A percentile compares a stretch with the other conserved stretches of the same genome.
Evolutionary conservation across 1,139 yeast species (phyloP).

Genomic region (Hanseniaspora gamundiae): DNA sequence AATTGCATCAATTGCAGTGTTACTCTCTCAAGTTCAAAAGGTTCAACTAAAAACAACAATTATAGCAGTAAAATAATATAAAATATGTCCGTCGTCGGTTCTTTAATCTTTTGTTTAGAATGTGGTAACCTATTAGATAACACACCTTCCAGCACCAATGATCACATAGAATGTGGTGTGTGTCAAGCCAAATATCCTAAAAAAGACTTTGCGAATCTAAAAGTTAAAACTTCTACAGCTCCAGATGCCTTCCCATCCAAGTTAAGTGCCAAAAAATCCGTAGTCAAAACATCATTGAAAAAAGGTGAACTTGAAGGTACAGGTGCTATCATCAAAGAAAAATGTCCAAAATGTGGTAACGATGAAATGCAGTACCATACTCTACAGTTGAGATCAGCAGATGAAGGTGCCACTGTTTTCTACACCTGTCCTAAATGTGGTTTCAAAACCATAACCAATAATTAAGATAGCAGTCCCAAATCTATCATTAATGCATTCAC

Average conservation of each 20-base stretch:
- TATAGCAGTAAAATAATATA: background rate
- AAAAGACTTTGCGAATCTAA: slow-evolving; percentile 55
- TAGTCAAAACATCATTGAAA: slow-evolving; percentile 74
- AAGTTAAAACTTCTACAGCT: slow-evolving; percentile 77
- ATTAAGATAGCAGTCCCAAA: slow-evolving; percentile 28
- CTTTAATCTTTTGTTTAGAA: slow-evolving; percentile 83
- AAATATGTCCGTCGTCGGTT: slow-evolving; percentile 85
- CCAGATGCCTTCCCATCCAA: slow-evolving; percentile 86
- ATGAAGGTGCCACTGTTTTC: slow-evolving; percentile 95
- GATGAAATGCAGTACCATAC: slow-evolving; percentile 98
- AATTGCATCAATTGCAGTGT: no score
- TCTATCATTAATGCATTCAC: background rate
- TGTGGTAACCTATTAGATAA: slow-evolving; percentile 83
- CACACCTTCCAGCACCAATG: slow-evolving; percentile 36
- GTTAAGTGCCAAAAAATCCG: slow-evolving; percentile 68
- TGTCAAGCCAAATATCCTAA: slow-evolving; percentile 53
- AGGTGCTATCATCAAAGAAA: slow-evolving; percentile 95
- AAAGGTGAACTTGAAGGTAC: slow-evolving; percentile 66
- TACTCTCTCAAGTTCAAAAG: no score
- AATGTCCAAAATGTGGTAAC: slow-evolving; percentile 94
- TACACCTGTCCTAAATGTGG: slow-evolving; percentile 93
- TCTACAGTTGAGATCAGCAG: slow-evolving; percentile 91
- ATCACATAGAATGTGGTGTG: slow-evolving; percentile 46
- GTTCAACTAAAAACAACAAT: no score
- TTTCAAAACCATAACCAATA: slow-evolving; percentile 86